A percentile compares a stretch with the other conserved stretches of the same genome.
These are phyloP conservation scores for Blastobotrys malaysiensis DNA, from an alignment of 1,139 yeast genomes.

Conservation along the genomic window DNA sequence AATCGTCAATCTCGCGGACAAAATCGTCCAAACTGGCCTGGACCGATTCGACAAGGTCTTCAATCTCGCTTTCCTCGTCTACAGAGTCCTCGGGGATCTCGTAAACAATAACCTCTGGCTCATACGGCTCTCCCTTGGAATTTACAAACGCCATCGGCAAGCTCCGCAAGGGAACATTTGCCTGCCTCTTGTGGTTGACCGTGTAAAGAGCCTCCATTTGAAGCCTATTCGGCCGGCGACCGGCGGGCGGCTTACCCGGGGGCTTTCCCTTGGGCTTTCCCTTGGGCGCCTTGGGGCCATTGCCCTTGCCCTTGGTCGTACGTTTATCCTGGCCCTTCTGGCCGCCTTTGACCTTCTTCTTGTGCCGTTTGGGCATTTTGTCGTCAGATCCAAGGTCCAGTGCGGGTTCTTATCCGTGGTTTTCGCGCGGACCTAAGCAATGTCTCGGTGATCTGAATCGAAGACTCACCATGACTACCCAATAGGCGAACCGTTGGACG, in stretches of 20 bases:
- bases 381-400: background rate
- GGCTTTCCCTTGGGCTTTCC: background rate
- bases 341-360: background rate
- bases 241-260: background rate
- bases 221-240: background rate
- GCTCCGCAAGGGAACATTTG: background rate
- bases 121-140: slow-evolving; percentile 14
- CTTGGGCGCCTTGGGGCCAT: background rate
- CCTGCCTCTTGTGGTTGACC: slow-evolving; percentile 2
- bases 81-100: slow-evolving; percentile 6
- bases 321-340: background rate
- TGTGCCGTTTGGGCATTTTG: background rate
- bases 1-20: too few relatives aligned
- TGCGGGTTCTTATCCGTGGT: slow-evolving; percentile 1
- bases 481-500: too few relatives aligned
- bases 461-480: background rate
- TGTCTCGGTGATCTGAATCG: background rate
- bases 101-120: slow-evolving; percentile 5
- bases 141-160: background rate
- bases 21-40: slow-evolving; percentile 15
- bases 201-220: background rate
- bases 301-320: background rate
- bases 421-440: slow-evolving; percentile 6
- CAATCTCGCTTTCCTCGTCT: background rate
- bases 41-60: slow-evolving; percentile 12